Base-by-base conservation (phyloP, 2,329 filamentous ascomycete species). In the Colletotrichum sp. region DNA sequence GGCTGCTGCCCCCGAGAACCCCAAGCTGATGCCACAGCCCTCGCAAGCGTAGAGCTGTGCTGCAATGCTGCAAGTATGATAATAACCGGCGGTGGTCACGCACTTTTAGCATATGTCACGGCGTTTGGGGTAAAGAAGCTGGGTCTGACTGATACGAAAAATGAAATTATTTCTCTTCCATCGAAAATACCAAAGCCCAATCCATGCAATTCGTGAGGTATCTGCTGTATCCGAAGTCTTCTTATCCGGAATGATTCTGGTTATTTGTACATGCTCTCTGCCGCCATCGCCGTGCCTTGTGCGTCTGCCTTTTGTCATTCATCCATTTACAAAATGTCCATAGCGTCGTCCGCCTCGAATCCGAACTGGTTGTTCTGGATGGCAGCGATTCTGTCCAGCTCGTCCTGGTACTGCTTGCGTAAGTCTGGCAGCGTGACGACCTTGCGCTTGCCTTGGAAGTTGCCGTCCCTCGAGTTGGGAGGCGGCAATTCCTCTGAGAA, bases 341-440 rank as follows among this genome's bases (percentile, higher is more conserved):
- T 92, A 73, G 85, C 81, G 69, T 88, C 86, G 34, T 87, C 90
- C 15, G 85, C 87, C 77, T 88, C 86, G 77, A 98, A 95, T 18
- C 94, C 94, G 88, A 98, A 98, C 82, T 98, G 93, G 74, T 98
- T 96, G 82, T 95, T 95, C 85, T 97, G 93, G 83, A 98, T 96
- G 69, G 95, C 94, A 69, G 94, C 95, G 79, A 97, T 94, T 78
- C 95, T 91, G 85, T 99, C 97, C 81, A 99, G 87, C 85, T 99
- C 96, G 28, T 91, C 92, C 85, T 98, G 95, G 84, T 98, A 99
- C 83, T 96, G 94, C 84, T 94, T 95, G 81, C 96, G 91, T 69
- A 99, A 88, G 83, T 98, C 96, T 34, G 94, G 94, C 71, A 99
- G 87, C 36, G 95, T 98, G 18, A 99, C 90, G 44, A 99, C 92